phyloP scores from a whole-genome alignment of 2,329 filamentous ascomycete species.

The Aspergillus oerlinghausenensis region DNA sequence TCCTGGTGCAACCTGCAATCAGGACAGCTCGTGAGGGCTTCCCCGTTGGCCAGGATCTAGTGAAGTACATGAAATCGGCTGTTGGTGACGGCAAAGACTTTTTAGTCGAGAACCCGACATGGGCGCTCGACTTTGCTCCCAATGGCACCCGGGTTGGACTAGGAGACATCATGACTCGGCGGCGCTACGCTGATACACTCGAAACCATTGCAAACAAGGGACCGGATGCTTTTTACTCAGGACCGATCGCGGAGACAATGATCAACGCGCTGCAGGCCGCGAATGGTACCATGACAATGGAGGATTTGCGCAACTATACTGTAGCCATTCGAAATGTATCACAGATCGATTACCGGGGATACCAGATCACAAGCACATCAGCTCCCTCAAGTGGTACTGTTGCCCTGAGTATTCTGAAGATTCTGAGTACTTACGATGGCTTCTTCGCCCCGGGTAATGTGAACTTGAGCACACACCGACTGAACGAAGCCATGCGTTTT shows the following conservation, averaged over 20 bases:
- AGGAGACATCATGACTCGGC: constrained; percentile 74
- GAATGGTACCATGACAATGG: constrained; percentile 81
- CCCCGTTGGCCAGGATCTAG: constrained; percentile 65
- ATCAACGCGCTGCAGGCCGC: constrained; percentile 62
- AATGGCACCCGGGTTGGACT: constrained; percentile 67
- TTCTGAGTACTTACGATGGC: constrained; percentile 68
- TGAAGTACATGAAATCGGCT: constrained; percentile 64
- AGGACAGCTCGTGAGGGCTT: constrained; percentile 71
- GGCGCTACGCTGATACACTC: constrained; percentile 74
- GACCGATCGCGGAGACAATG: constrained; percentile 67
- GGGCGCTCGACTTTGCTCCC: constrained; percentile 85
- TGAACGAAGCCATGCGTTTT: constrained; percentile 86
- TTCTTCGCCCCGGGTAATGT: constrained; percentile 55
- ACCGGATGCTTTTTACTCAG: constrained; percentile 68
- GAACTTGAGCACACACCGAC: constrained; percentile 71
- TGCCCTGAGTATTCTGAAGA: constrained; percentile 72
- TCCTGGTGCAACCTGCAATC: constrained; percentile 69
- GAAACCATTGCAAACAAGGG: constrained; percentile 71
- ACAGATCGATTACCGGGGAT: constrained; percentile 63
- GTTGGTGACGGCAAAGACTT: constrained; percentile 56
- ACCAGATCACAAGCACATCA: constrained; percentile 60
- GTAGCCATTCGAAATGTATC: constrained; percentile 61
- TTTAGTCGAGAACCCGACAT: constrained; percentile 67
- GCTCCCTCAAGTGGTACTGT: constrained; percentile 77
- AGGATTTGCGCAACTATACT: constrained; percentile 71